Evolutionary conservation across 1,284 basidiomycete genomes (phyloP), one percentile per base, ranked within the genome.

Genomic region (Ceratobasidium papillatum): DNA sequence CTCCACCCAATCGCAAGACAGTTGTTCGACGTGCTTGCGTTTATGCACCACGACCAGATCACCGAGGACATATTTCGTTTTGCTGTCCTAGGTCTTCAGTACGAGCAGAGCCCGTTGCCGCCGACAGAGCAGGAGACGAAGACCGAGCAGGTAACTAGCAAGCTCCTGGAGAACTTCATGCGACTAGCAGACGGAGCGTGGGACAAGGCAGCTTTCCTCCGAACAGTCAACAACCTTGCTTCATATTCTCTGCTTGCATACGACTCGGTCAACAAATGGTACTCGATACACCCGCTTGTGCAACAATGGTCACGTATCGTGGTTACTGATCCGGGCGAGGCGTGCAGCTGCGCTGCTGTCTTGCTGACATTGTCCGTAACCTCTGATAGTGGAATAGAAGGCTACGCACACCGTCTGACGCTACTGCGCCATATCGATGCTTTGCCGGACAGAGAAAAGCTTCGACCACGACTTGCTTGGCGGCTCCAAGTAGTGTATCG

Each of bases 271-370:
- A 52, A 38, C n/a, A 9, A 30, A 1, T 38, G 30, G 3, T 66
- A 52, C n/a, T 51, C 45, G 3, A 66, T 66, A 14, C 64, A 66
- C 25, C 45, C 47, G 1, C 47, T 66, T 1, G 64, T 66, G 34
- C 64, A 52, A 47, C 45, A 66, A 17, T 66, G 64, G 64, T n/a
- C 49, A 38, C 64, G 64, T 38, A 66, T 47, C 7, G 47, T 52
- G 7, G 3, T 12, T 14, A 19, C n/a, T 27, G n/a, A 52, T n/a
- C 27, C 12, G 19, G 27, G 11, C n/a, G n/a, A 14, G 38, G 52
- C 47, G n/a, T 9, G 41, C 25, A 34, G 30, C 11, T 66, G 47
- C 22, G 32, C 22, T 14, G 47, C 47, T 7, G 17, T 14, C 19
- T 27, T 66, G 32, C 64, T 66, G n/a, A 47, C 64, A 7, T 25